phyloP scores from a whole-genome alignment of 2,329 filamentous ascomycete species.

The Colletotrichum lini region DNA sequence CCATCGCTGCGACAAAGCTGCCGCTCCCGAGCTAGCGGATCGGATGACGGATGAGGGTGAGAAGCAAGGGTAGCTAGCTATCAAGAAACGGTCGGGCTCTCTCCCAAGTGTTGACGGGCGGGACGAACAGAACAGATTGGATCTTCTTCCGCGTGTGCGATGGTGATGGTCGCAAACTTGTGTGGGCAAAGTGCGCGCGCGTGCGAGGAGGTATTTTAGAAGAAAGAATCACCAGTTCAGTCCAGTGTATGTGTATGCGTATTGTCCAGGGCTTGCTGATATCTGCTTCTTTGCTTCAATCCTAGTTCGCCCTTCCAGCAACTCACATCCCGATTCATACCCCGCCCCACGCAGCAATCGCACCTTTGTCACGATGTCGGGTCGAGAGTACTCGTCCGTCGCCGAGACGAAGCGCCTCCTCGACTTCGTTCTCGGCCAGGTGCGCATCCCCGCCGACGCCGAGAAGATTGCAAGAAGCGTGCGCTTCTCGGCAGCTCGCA shows the following conservation, averaged over 20 bases:
- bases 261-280: not conserved
- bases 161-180: not conserved
- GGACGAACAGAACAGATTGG: constrained; percentile 1
- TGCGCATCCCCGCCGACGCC: constrained; percentile 49
- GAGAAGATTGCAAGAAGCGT: constrained; percentile 46
- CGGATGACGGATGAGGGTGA: not conserved
- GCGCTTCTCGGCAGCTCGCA: constrained; percentile 52
- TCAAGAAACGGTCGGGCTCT: not conserved
- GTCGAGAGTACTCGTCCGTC: constrained; percentile 46
- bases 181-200: not conserved
- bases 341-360: not conserved
- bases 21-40: constrained; percentile 9
- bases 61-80: not conserved
- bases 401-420: constrained; percentile 47
- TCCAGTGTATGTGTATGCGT: not conserved
- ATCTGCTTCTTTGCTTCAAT: not conserved
- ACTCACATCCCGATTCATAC: not conserved
- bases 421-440: constrained; percentile 48
- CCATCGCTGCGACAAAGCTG: constrained; percentile 19
- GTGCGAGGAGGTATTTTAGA: too few species aligned
- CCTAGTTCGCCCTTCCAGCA: not conserved
- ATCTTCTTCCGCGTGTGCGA: not conserved
- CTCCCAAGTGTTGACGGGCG: not conserved
- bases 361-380: constrained; percentile 16
- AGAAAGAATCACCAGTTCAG: not conserved